Evolutionary conservation across 2,329 filamentous ascomycete genomes (phyloP).

Genomic region (Trichoderma breve): DNA sequence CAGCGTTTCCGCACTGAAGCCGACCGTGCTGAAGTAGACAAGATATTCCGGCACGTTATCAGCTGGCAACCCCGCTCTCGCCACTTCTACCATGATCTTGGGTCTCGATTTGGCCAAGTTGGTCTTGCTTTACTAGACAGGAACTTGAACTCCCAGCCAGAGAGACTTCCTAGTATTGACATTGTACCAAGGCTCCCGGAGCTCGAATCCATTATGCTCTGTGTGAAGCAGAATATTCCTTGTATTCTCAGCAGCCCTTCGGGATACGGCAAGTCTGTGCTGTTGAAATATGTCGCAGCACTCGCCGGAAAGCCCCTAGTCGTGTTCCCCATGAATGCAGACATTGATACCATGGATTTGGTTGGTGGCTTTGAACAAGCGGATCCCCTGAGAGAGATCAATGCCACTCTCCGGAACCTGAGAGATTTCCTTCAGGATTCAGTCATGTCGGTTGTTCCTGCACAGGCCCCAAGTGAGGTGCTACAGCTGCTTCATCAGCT

Average conservation of each 20-base stretch:
- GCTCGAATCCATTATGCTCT: slow-evolving; percentile 83
- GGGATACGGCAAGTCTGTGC: slow-evolving; percentile 80
- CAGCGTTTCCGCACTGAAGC: slow-evolving; percentile 76
- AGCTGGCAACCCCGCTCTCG: slow-evolving; percentile 50
- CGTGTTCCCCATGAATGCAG: slow-evolving; percentile 86
- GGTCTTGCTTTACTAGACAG: slow-evolving; percentile 71
- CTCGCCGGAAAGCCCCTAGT: slow-evolving; percentile 72
- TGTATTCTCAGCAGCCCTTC: slow-evolving; percentile 84
- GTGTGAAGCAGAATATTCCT: slow-evolving; percentile 81
- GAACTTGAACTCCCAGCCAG: slow-evolving; percentile 52
- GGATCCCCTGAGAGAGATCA: slow-evolving; percentile 72
- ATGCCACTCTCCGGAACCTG: slow-evolving; percentile 52
- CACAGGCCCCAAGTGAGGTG: slow-evolving; percentile 45
- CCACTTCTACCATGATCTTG: slow-evolving; percentile 71
- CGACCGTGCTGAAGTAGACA: slow-evolving; percentile 65
- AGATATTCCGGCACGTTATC: slow-evolving; percentile 67
- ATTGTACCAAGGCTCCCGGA: slow-evolving; percentile 61
- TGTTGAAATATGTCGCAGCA: slow-evolving; percentile 79
- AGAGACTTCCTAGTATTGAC: slow-evolving; percentile 51
- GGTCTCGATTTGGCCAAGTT: slow-evolving; percentile 66
- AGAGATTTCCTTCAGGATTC: slow-evolving; percentile 51
- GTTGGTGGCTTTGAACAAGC: slow-evolving; percentile 96
- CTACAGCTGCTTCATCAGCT: slow-evolving; percentile 53
- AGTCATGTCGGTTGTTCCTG: slow-evolving; percentile 49
- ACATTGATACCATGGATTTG: slow-evolving; percentile 95